These are phyloP conservation scores for Diatrype stigma DNA, from an alignment of 2,329 filamentous ascomycete genomes.

Conservation along the genomic window DNA sequence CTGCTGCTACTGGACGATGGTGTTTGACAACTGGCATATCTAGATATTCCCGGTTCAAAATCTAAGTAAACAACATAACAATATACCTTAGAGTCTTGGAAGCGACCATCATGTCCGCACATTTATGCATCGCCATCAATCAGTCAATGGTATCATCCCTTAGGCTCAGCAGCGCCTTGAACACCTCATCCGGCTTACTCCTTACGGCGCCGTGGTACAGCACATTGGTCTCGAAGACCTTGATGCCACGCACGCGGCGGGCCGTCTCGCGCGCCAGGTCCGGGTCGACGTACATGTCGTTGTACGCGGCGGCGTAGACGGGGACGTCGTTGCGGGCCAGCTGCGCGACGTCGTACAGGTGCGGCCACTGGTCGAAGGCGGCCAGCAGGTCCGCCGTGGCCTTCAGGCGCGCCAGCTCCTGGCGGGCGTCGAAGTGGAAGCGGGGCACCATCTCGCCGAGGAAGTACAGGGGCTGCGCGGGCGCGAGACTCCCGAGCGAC, in stretches of 20 bases:
- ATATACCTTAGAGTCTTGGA: no score
- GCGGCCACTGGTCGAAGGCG: conserved; percentile 63
- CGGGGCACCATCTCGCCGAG: conserved; percentile 92
- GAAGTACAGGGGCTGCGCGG: conserved; percentile 66
- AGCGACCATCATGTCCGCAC: no score
- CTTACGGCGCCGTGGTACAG: conserved; percentile 85
- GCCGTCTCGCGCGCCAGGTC: conserved; percentile 71
- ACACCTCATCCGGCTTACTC: conserved; percentile 68
- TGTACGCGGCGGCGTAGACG: conserved; percentile 79
- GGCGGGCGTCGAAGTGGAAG: conserved; percentile 77
- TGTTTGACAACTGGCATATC: no score
- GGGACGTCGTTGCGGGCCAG: conserved; percentile 76
- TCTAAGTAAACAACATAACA: no score
- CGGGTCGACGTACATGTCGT: conserved; percentile 92
- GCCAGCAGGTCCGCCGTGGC: conserved; percentile 70
- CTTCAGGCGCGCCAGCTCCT: conserved; percentile 67
- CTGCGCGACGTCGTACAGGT: conserved; percentile 70
- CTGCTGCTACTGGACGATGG: no score
- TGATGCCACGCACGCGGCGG: conserved; percentile 67
- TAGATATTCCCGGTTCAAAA: no score
- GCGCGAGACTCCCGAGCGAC: conserved; percentile 31
- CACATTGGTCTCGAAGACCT: conserved; percentile 78
- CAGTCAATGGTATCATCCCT: conserved; percentile 64
- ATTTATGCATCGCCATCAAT: no score
- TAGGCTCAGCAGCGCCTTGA: conserved; percentile 71